Evolutionary conservation across 441 rosid genomes (phyloP).

Genomic region (Syzygium syzygioides): DNA sequence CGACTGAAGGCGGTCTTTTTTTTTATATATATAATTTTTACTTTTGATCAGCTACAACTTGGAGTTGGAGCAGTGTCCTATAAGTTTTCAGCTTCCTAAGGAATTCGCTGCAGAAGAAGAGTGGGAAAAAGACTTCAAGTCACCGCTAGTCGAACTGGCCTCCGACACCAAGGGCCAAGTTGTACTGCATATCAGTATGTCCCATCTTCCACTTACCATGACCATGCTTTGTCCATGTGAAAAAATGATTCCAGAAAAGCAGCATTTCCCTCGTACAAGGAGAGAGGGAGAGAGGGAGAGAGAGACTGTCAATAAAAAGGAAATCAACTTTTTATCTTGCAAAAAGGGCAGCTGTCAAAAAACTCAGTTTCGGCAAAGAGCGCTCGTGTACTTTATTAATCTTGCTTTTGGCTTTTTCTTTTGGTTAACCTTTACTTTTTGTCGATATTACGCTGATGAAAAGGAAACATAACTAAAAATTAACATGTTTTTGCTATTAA

Average conservation of each 20-base stretch:
- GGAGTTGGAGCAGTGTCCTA: too few species aligned
- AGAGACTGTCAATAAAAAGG: too few species aligned
- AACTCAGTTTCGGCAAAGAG: neutral
- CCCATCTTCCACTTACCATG: neutral
- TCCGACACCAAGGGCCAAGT: neutral
- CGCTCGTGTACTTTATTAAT: neutral
- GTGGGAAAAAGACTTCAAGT: neutral
- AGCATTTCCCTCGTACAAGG: too few species aligned
- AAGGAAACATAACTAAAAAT: too few species aligned
- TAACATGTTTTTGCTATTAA: neutral
- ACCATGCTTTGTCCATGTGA: neutral
- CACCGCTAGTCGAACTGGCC: neutral
- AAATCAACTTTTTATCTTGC: neutral
- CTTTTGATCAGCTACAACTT: too few species aligned
- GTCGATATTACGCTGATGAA: neutral
- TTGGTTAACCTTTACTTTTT: neutral
- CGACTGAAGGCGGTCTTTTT: too few species aligned
- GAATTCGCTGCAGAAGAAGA: neutral
- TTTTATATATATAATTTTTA: too few species aligned
- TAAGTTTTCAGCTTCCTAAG: neutral
- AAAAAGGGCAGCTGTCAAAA: neutral
- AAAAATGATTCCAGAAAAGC: too few species aligned
- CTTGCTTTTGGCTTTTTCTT: neutral
- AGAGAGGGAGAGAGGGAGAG: too few species aligned
- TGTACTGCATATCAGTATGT: neutral